Evolutionary conservation across 768 basidiomycete genomes (phyloP).

Genomic region (Panus rudis): DNA sequence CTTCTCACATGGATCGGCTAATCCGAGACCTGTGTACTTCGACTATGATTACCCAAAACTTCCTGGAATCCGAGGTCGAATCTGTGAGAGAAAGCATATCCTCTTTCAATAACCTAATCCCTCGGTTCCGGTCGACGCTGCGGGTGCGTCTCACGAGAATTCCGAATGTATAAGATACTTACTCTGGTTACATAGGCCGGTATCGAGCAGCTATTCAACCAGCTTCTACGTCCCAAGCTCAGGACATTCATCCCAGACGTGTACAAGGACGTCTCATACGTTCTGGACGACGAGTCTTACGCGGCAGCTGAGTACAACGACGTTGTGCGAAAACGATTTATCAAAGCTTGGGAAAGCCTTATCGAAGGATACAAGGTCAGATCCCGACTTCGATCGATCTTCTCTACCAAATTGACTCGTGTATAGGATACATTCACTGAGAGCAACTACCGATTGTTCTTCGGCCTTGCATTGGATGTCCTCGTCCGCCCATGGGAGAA

Average conservation of each 20-base stretch:
- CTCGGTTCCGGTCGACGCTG: constrained; percentile 64
- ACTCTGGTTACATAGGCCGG: constrained; percentile 73
- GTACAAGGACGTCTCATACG: constrained; percentile 85
- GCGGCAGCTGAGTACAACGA: constrained; percentile 80
- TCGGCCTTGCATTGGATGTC: constrained; percentile 77
- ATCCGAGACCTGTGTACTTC: constrained; percentile 55
- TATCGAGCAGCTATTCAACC: constrained; percentile 93
- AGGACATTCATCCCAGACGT: constrained; percentile 80
- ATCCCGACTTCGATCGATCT: not conserved
- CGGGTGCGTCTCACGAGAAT: no score
- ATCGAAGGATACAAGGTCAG: constrained; percentile 83
- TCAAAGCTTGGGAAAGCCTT: constrained; percentile 80
- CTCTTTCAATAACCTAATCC: constrained; percentile 45
- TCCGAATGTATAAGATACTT: constrained; percentile 3
- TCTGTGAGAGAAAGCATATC: constrained; percentile 41
- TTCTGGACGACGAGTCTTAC: constrained; percentile 86
- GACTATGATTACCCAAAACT: constrained; percentile 57
- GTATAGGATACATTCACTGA: constrained; percentile 80
- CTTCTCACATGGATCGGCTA: constrained; percentile 81
- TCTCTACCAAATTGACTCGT: not conserved
- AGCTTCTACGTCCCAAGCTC: constrained; percentile 81
- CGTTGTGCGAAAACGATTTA: constrained; percentile 80
- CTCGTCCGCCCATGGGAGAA: constrained; percentile 97
- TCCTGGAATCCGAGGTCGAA: constrained; percentile 49
- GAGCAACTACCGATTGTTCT: constrained; percentile 79